Percentiles rank a stretch among this genome's conserved stretches.
Evolutionary conservation across 495 filamentous ascomycete species (phyloP).

Genomic region (Aspergillus nanangensis): DNA sequence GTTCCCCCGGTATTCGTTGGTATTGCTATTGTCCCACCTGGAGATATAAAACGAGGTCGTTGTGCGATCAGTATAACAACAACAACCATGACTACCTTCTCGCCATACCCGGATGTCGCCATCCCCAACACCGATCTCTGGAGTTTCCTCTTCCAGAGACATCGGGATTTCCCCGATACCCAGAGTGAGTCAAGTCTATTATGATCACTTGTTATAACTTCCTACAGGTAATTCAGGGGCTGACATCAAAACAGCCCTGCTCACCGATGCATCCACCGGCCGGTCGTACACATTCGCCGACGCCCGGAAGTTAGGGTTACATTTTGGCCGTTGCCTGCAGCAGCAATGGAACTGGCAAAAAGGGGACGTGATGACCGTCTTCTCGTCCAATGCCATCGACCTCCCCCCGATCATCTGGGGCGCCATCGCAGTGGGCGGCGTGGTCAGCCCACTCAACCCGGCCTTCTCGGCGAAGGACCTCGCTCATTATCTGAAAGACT

Average conservation of each 20-base stretch:
- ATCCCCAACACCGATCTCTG: constrained; percentile 49
- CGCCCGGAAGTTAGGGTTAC: constrained; percentile 49
- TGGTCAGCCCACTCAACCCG: constrained; percentile 70
- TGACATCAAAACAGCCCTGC: constrained; percentile 50
- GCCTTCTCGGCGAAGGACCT: constrained; percentile 71
- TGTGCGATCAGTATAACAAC: no score
- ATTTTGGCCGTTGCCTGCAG: constrained; percentile 68
- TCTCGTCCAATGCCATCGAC: constrained; percentile 61
- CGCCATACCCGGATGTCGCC: constrained; percentile 10
- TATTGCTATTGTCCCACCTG: no score
- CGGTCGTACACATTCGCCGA: constrained; percentile 63
- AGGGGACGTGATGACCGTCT: constrained; percentile 60
- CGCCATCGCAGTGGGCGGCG: constrained; percentile 66
- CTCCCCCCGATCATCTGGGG: constrained; percentile 61
- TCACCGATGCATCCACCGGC: constrained; percentile 57
- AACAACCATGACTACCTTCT: constrained; percentile 13
- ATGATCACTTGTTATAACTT: not conserved
- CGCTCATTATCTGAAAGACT: constrained; percentile 70
- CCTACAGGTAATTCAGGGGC: not conserved
- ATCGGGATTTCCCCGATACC: constrained; percentile 51
- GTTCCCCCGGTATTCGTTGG: no score
- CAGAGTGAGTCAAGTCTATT: constrained; percentile 2
- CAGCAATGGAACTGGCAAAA: constrained; percentile 62
- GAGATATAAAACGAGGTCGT: no score
- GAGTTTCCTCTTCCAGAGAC: constrained; percentile 64